Evolutionary conservation across 352 stramenopile species (phyloP).

Genomic region (Globisporangium iwayamae): DNA sequence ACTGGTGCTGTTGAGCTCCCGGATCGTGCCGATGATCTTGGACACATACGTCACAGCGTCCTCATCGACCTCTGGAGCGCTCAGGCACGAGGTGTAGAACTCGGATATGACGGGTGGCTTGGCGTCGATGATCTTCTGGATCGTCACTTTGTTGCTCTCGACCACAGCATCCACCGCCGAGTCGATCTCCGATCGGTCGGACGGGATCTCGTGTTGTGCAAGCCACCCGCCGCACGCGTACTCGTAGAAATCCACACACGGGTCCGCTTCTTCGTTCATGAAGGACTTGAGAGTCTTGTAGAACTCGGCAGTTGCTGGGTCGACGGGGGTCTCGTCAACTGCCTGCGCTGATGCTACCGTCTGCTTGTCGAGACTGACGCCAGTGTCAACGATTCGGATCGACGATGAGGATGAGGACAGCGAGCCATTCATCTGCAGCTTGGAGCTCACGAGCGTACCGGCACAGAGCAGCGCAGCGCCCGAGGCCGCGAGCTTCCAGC

Average conservation of each 20-base stretch:
- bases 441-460: too few relatives aligned
- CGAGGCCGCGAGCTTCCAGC: not conserved
- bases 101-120: constrained; percentile 52
- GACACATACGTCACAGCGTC: too few relatives aligned
- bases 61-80: too few relatives aligned
- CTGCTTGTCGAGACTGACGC: too few relatives aligned
- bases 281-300: constrained; percentile 34
- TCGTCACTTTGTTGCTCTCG: constrained; percentile 49
- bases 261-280: constrained; percentile 51
- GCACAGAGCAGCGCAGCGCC: not conserved
- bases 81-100: constrained; percentile 51
- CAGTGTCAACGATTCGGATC: too few relatives aligned
- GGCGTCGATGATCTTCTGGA: constrained; percentile 41
- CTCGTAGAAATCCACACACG: constrained; percentile 74
- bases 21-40: too few relatives aligned
- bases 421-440: too few relatives aligned
- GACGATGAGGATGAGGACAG: too few relatives aligned
- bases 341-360: too few relatives aligned
- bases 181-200: constrained; percentile 37
- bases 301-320: constrained; percentile 27
- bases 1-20: too few relatives aligned
- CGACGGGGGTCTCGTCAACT: too few relatives aligned
- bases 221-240: constrained; percentile 78
- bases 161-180: constrained; percentile 52
- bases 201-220: constrained; percentile 41